A percentile compares a stretch with the other conserved stretches of the same genome.
Conservation (phyloP, 352 stramenopile species). For the Globisporangium lucens region DNA sequence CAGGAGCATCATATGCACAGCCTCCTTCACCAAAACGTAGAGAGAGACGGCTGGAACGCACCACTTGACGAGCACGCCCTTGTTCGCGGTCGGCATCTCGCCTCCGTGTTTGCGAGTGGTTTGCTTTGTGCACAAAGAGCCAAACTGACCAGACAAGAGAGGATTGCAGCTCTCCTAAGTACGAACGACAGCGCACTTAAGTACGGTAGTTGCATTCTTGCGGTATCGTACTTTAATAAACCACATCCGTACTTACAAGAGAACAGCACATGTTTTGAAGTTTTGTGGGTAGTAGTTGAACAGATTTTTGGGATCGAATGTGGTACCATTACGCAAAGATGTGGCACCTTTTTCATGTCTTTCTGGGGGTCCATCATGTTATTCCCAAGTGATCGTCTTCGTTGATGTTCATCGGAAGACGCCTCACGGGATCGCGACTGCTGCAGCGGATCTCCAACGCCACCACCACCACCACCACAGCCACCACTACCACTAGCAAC, state of each 20-base stretch:
- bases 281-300: too few relatives aligned
- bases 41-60: slow-evolving; percentile 21
- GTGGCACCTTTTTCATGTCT: too few relatives aligned
- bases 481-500: neutral
- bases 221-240: too few relatives aligned
- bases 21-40: too few relatives aligned
- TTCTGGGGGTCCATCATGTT: neutral
- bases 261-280: too few relatives aligned
- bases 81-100: slow-evolving; percentile 76
- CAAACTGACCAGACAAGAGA: neutral
- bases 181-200: too few relatives aligned
- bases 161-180: too few relatives aligned
- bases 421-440: neutral
- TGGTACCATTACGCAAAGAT: too few relatives aligned
- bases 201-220: too few relatives aligned
- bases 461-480: neutral
- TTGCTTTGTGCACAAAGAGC: neutral
- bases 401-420: slow-evolving; percentile 13
- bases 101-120: neutral
- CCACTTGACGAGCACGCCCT: slow-evolving; percentile 84
- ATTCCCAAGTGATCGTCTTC: neutral
- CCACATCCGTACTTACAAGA: too few relatives aligned
- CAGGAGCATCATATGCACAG: neutral
- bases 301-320: too few relatives aligned
- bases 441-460: neutral